Evolutionary conservation across 1,139 yeast species (phyloP), one percentile per base, ranked within the genome.

Genomic region (Pichia sp.): DNA sequence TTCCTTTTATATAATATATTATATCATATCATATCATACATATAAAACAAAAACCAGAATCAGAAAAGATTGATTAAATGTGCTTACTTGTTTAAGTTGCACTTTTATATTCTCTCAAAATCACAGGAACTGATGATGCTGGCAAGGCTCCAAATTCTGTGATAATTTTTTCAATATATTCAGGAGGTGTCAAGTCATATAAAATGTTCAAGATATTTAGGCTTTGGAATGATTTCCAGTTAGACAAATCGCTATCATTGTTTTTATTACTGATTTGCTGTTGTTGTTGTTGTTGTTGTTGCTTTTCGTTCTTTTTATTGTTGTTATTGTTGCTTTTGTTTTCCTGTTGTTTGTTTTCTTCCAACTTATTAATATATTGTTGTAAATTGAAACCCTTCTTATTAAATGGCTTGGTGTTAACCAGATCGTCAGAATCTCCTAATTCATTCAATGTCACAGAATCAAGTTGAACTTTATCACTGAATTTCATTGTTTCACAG

Each of bases 131-230:
- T 2, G 97, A 87, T 7, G 95, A 85, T 39, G 98, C 95, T 5
- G 98, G 98, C 54, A 94, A 72, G 4, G 95, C 87, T 28, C 99
- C 99, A 52, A 90, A 78, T 62, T 92, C 99, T 2, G 98, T 92
- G 43, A 94, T 86, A 48, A 94, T 90, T 68, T 94, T 92, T 62
- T 90, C 88, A 56, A 92, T 87, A 57, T 85, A 86, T 54, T 82
- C 88, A 26, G 96, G 95, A 35, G 97, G 97, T 2, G 97, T 90
- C 56, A 92, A 74, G 64, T 92, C 99, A 64, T 87, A 94, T 75
- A 92, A 75, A 53, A 92, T 81, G 60, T 87, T 87, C 58, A 88
- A 77, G 38, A 88, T 75, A 60, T 83, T 85, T 61, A 90, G 72
- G 51, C 75, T 72, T 35, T 78, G 75, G 31, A 74, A 68, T 28